Conservation (phyloP, 306 rosid species). For the Notholithocarpus densiflorus region DNA sequence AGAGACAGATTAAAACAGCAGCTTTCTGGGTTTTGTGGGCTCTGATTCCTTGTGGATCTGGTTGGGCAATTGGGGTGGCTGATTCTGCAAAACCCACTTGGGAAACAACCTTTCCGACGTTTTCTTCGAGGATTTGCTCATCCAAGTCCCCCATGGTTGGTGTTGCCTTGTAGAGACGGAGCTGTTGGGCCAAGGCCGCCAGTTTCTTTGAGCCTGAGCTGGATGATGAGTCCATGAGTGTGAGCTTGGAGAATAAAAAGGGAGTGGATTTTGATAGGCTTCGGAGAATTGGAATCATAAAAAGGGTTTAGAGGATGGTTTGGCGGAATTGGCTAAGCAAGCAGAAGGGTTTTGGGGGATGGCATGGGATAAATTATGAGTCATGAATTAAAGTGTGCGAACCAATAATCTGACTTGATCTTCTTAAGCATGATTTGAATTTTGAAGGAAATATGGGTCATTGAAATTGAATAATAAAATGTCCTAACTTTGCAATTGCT, state of each 20-base stretch:
- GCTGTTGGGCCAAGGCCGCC: slow-evolving; percentile 65
- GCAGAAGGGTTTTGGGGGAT: not conserved
- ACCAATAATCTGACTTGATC: too few relatives aligned
- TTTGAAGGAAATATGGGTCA: too few relatives aligned
- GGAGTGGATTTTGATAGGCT: slow-evolving; percentile 29
- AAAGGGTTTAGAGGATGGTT: not conserved
- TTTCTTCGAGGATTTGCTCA: slow-evolving; percentile 55
- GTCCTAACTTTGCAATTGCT: too few relatives aligned
- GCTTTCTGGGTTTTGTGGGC: slow-evolving; percentile 68
- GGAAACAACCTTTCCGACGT: slow-evolving; percentile 63
- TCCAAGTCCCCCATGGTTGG: slow-evolving; percentile 50
- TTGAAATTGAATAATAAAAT: too few relatives aligned
- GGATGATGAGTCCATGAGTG: slow-evolving; percentile 65
- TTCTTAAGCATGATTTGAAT: too few relatives aligned
- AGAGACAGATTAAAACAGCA: slow-evolving; percentile 89
- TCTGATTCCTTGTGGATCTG: slow-evolving; percentile 43
- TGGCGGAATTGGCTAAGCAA: not conserved
- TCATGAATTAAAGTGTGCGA: too few relatives aligned
- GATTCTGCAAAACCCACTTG: slow-evolving; percentile 86
- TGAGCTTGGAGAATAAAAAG: slow-evolving; percentile 25
- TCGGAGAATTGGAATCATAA: slow-evolving; percentile 63
- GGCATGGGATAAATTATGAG: too few relatives aligned
- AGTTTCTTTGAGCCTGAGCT: slow-evolving; percentile 44
- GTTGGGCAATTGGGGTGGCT: slow-evolving; percentile 46
- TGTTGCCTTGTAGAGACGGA: slow-evolving; percentile 79